A percentile compares a stretch with the other conserved stretches of the same genome.
These are phyloP conservation scores for Fraxinus velutina DNA, from an alignment of 305 asterid species.

Conservation along the genomic window DNA sequence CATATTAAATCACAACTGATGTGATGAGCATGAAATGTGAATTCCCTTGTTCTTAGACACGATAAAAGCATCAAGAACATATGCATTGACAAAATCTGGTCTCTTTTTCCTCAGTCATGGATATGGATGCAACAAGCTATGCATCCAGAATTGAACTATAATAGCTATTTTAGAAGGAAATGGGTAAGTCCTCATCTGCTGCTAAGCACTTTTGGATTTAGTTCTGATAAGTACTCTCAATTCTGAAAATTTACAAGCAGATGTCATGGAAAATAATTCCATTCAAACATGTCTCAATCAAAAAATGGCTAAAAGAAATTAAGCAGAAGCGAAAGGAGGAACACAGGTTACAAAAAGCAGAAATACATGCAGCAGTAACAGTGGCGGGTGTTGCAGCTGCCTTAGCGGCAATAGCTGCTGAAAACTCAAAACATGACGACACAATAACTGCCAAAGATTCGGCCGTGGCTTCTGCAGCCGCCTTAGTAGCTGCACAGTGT, in stretches of 20 bases:
- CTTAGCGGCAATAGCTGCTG: conserved; percentile 80
- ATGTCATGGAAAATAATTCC: conserved; percentile 67
- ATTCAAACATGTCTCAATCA: conserved; percentile 54
- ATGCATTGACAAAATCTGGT: conserved; percentile 1
- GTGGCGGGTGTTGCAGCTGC: conserved; percentile 94
- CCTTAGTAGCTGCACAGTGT: conserved; percentile 86
- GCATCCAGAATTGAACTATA: conserved; percentile 91
- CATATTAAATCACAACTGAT: not conserved
- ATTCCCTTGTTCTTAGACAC: not conserved
- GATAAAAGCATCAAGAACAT: not conserved
- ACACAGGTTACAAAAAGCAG: conserved; percentile 70
- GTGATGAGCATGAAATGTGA: not conserved
- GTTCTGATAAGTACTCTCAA: not conserved
- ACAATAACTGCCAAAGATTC: conserved; percentile 43
- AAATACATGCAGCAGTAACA: conserved; percentile 87
- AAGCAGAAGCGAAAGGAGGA: conserved; percentile 70
- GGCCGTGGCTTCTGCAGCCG: conserved; percentile 78
- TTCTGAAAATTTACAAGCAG: conserved; percentile 33
- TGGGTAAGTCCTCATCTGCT: conserved; percentile 51
- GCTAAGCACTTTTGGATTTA: not conserved
- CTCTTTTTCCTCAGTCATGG: conserved; percentile 60
- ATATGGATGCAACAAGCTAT: conserved; percentile 99
- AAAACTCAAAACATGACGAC: conserved; percentile 38
- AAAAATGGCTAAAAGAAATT: conserved; percentile 84
- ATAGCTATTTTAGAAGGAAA: conserved; percentile 67